A percentile compares a stretch with the other conserved stretches of the same genome.
phyloP scores from a whole-genome alignment of 148 eudicot species.

The Camellia lanceoleosa region DNA sequence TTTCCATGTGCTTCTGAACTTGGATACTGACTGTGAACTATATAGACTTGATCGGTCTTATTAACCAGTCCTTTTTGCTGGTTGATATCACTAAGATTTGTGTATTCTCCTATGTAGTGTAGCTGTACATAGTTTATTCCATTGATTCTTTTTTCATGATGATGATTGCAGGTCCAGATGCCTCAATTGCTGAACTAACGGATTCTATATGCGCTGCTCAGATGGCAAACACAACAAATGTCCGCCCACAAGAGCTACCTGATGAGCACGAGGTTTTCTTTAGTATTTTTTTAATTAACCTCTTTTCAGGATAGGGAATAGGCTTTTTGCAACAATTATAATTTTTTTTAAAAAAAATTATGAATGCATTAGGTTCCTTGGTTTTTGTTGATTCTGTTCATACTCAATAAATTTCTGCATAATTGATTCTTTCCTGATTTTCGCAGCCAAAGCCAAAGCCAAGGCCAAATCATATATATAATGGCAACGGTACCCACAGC shows the following conservation, averaged over 20 bases:
- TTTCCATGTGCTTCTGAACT: not conserved
- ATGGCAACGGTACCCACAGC: not conserved
- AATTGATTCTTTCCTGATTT: slow-evolving; percentile 1
- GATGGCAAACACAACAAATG: slow-evolving; percentile 54
- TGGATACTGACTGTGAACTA: not conserved
- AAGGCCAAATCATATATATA: not conserved
- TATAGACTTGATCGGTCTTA: not conserved
- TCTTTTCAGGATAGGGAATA: not conserved
- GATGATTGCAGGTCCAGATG: slow-evolving; percentile 52
- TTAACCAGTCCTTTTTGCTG: not conserved
- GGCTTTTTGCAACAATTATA: not conserved
- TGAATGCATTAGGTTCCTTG: not conserved
- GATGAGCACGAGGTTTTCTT: slow-evolving; percentile 38
- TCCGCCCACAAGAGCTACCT: slow-evolving; percentile 26
- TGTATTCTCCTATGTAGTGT: not conserved
- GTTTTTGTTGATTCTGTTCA: not conserved
- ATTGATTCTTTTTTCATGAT: not conserved
- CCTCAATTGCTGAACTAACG: slow-evolving; percentile 60
- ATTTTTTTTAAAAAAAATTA: no score
- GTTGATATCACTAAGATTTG: not conserved
- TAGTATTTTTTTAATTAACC: not conserved
- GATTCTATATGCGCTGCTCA: slow-evolving; percentile 79
- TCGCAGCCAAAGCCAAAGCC: slow-evolving; percentile 30
- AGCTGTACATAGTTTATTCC: not conserved
- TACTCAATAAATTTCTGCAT: not conserved